phyloP scores from a whole-genome alignment of 805 yeast genomes.

The Suhomyces sp. region DNA sequence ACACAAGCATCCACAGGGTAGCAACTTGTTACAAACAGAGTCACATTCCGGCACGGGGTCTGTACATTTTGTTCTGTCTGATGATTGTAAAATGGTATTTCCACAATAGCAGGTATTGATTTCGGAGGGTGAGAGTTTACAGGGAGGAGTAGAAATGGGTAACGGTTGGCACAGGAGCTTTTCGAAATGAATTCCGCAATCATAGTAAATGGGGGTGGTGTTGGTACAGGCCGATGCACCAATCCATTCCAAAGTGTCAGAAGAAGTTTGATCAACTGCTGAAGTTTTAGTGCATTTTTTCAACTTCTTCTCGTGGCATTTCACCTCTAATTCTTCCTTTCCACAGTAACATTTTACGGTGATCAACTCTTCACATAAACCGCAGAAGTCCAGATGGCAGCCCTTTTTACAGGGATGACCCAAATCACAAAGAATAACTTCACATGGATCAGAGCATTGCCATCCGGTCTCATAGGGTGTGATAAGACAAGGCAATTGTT shows the following conservation, averaged over 20 bases:
- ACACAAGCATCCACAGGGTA: slow-evolving; percentile 76
- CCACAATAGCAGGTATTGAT: slow-evolving; percentile 82
- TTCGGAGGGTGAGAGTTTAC: slow-evolving; percentile 63
- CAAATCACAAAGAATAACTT: slow-evolving; percentile 60
- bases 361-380: slow-evolving; percentile 57
- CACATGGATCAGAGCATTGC: slow-evolving; percentile 65
- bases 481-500: slow-evolving; percentile 69
- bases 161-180: slow-evolving; percentile 53
- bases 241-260: slow-evolving; percentile 17
- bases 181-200: slow-evolving; percentile 66
- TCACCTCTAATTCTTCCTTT: slow-evolving; percentile 37
- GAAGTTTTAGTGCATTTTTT: slow-evolving; percentile 21
- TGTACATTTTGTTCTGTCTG: slow-evolving; percentile 58
- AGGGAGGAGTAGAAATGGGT: slow-evolving; percentile 26
- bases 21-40: slow-evolving; percentile 55
- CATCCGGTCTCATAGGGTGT: slow-evolving; percentile 70
- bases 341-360: slow-evolving; percentile 76
- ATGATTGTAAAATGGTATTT: slow-evolving; percentile 46
- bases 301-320: slow-evolving; percentile 47
- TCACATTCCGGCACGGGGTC: slow-evolving; percentile 82
- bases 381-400: slow-evolving; percentile 87
- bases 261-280: slow-evolving; percentile 5
- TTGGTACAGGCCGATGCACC: slow-evolving; percentile 38
- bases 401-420: slow-evolving; percentile 58
- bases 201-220: slow-evolving; percentile 49